These are phyloP conservation scores for Guadua angustifolia DNA, from an alignment of 176 grass and related monocot genomes.

Conservation along the genomic window DNA sequence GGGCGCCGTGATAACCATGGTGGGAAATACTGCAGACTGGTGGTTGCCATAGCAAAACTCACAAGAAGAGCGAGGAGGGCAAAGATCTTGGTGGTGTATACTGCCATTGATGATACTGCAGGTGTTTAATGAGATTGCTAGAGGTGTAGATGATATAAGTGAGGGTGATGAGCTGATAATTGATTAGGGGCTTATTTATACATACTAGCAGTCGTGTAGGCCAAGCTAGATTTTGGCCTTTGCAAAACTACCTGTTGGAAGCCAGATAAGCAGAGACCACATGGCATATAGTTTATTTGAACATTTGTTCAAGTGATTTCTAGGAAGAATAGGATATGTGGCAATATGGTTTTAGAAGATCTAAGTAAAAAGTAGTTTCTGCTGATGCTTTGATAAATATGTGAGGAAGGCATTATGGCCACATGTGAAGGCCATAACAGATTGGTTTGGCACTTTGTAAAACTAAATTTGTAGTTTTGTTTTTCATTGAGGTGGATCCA, in stretches of 20 bases:
- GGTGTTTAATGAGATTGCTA: neutral
- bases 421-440: neutral
- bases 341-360: neutral
- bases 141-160: neutral
- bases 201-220: neutral
- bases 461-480: neutral
- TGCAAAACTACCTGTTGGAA: neutral
- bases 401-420: neutral
- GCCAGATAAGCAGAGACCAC: conserved; percentile 8
- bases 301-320: neutral
- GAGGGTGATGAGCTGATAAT: neutral
- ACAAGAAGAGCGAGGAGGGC: neutral
- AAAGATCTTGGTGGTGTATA: conserved; percentile 16
- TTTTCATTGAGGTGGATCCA: neutral
- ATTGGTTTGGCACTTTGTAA: neutral
- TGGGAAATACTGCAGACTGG: conserved; percentile 14
- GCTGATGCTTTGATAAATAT: neutral
- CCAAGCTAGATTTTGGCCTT: conserved; percentile 23
- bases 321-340: neutral
- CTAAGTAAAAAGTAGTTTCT: neutral
- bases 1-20: too few species aligned
- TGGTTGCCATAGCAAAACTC: neutral
- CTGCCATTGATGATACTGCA: neutral
- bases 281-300: neutral
- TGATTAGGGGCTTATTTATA: conserved; percentile 20